A percentile compares a stretch with the other conserved stretches of the same genome.
These are phyloP conservation scores for Paramecium sonneborni DNA, from an alignment of 73 alveolate genomes.

Conservation along the genomic window DNA sequence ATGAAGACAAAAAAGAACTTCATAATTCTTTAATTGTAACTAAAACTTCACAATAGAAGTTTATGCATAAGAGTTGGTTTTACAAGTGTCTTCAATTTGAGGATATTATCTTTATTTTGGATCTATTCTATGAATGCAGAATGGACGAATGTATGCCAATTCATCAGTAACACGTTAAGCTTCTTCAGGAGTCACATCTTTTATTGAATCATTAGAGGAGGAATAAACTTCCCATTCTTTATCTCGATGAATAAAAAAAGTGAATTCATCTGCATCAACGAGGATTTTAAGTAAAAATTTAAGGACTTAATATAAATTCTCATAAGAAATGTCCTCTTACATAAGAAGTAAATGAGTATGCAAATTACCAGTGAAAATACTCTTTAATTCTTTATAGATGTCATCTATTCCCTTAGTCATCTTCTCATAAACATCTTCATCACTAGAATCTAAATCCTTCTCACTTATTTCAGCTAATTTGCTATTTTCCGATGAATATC, in stretches of 20 bases:
- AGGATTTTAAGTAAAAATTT: slow-evolving; percentile 15
- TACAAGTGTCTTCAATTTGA: slow-evolving; percentile 3
- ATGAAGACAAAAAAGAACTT: slow-evolving; percentile 27
- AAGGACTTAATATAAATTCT: slow-evolving; percentile 26
- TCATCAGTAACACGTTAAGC: slow-evolving; percentile 19
- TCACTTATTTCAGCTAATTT: slow-evolving; percentile 57
- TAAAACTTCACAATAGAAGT: slow-evolving; percentile 26
- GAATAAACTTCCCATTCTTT: slow-evolving; percentile 51
- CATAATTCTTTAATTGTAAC: slow-evolving; percentile 18
- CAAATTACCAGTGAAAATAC: slow-evolving; percentile 28
- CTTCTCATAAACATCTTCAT: slow-evolving; percentile 49
- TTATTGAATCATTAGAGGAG: slow-evolving; percentile 23
- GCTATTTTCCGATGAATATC: slow-evolving; percentile 40
- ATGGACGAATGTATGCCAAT: slow-evolving; percentile 28
- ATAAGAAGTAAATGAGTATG: slow-evolving; percentile 45
- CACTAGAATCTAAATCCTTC: slow-evolving; percentile 47
- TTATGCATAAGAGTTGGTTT: neutral
- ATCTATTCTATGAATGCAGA: neutral
- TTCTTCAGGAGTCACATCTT: slow-evolving; percentile 50
- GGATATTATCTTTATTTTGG: neutral
- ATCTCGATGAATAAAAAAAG: slow-evolving; percentile 38
- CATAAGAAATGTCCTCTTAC: slow-evolving; percentile 54
- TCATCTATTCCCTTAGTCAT: neutral
- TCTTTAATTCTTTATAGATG: slow-evolving; percentile 25
- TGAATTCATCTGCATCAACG: slow-evolving; percentile 55